Evolutionary conservation across 768 basidiomycete species (phyloP), one percentile per base, ranked within the genome.

Genomic region (Gymnopilus dilepis): DNA sequence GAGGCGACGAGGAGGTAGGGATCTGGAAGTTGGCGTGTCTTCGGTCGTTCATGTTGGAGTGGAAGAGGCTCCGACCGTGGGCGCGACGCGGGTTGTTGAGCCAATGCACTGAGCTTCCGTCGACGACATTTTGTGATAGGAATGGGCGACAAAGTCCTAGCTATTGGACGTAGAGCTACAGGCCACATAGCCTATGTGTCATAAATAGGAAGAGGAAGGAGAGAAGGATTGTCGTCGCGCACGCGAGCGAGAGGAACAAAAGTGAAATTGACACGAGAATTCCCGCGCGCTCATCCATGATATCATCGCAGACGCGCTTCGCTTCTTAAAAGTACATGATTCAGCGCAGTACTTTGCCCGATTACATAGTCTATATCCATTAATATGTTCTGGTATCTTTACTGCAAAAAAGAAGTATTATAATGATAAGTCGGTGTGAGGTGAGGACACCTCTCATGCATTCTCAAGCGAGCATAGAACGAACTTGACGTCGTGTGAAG

Each of bases 1-100:
- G 87, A 76, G 41, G 85, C 84, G 61, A 97, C 84, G 42, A 95
- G 77, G 9, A 78, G 68, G 68, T 88, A 85, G 24, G 95, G 92
- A 71, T 94, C 90, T 28, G 80, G 78, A 24, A 76, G 77, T 56
- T 60, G 69, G 54, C 52, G 69, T 42, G 55, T 60, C 43, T 58
- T 59, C 50, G 43, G 59, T 22, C 63, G 65, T 59, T 72, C 71
- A 56, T 67, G 65, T 33, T 65, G 68, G n/a, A 6, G 40, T 65
- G 72, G 62, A 59, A 75, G 62, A 17, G 70, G 71, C 61, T 74
- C 73, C 58, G 71, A 66, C 41, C 67, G 71, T 65, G 67, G 68
- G 42, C 65, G 56, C 40, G 67, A 67, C 28, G 69, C 56, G 37
- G 74, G 69, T 69, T 81, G 79, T 61, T 83, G 79, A 0, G 78